These are phyloP conservation scores for Turritis glabra DNA, from an alignment of 345 rosid genomes.

Conservation along the genomic window DNA sequence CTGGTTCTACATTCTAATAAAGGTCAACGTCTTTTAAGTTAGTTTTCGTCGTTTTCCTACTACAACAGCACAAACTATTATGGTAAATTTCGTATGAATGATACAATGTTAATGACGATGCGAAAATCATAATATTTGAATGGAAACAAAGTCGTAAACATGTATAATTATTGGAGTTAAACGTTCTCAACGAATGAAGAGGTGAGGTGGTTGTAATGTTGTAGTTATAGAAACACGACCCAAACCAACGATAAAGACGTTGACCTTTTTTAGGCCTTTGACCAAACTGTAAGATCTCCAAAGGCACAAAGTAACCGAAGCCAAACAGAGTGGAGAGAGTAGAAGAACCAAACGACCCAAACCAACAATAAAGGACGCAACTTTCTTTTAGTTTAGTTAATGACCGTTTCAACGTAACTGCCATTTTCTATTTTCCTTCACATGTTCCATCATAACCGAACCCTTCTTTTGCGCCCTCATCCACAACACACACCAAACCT, in stretches of 20 bases:
- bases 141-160: too few species aligned
- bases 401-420: slow-evolving; percentile 35
- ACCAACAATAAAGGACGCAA: slow-evolving; percentile 2
- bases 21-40: too few species aligned
- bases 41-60: too few species aligned
- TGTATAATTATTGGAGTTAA: too few species aligned
- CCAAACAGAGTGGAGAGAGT: slow-evolving; percentile 2
- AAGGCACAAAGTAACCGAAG: slow-evolving; percentile 9
- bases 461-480: slow-evolving; percentile 17
- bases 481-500: slow-evolving; percentile 18
- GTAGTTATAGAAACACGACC: background rate
- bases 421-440: slow-evolving; percentile 25
- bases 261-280: slow-evolving; percentile 4
- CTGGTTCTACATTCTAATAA: background rate
- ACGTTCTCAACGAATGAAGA: too few species aligned
- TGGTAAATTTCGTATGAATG: too few species aligned
- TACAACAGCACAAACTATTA: too few species aligned
- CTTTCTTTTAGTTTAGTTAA: slow-evolving; percentile 5
- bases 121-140: too few species aligned
- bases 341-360: background rate
- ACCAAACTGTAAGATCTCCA: background rate
- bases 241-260: background rate
- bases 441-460: slow-evolving; percentile 21
- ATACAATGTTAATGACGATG: too few species aligned
- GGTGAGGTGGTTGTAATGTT: background rate